Evolutionary conservation across 352 stramenopile genomes (phyloP), one percentile per base, ranked within the genome.

Genomic region (Pseudoperonospora humuli): DNA sequence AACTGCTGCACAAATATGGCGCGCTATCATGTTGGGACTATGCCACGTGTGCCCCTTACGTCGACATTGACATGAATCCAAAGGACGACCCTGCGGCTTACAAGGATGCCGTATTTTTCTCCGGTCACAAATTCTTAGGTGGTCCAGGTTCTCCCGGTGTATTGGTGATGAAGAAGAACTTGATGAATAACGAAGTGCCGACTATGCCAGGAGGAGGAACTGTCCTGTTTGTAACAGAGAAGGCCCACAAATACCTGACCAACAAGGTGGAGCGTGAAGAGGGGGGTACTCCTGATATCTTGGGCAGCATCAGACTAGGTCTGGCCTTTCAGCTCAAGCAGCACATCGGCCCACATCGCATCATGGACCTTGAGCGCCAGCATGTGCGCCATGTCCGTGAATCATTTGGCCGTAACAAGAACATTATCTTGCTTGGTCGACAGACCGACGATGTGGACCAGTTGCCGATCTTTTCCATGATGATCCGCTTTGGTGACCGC

Each of bases 51-150:
- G 94, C 89, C 1, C 84, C 95, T 7, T 97, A 99, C 62, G 55
- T 95, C 2, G 50, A 67, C 3, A 92, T 98, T n/a, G 68, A 97
- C 64, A 98, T 99, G 93, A 98, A 99, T 75, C 91, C 93, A 5
- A 66, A 70, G 24, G 17, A 69, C 7, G 42, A 59, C 1, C 41
- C 43, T 4, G 6, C 25, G 1, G 56, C 61, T 2, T 72, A 84
- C 42, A 97, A 97, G 52, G 95, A 98, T 67, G 96, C 94, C 0
- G 73, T 98, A 19, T 97, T 97, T 61, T 86, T 98, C 45, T 97
- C 78, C 2, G 85, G 88, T 2, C 96, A 99, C 76, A 99, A 99
- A 66, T 93, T 98, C 38, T 51, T 97, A 9, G 96, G 96, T 25
- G 96, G 95, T 5, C 81, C 86, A 0, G 86, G 84, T 7, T 93